A percentile compares a stretch with the other conserved stretches of the same genome.
These are phyloP conservation scores for Fusarium nanum DNA, from an alignment of 2,329 filamentous ascomycete species.

Conservation along the genomic window DNA sequence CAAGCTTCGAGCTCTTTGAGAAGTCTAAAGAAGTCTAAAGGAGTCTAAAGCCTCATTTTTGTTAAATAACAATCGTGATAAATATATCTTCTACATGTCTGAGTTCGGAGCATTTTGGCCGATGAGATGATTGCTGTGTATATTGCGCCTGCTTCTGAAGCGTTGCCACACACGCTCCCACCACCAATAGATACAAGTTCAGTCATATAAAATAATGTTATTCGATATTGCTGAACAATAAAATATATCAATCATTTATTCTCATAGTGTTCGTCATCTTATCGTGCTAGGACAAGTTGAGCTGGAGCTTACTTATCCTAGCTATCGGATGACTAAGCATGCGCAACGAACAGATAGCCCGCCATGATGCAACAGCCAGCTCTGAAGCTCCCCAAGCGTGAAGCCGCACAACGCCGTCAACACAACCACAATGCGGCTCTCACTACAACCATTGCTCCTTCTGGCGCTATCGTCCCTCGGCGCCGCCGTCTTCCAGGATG, in stretches of 20 bases:
- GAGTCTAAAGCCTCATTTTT: too few relatives aligned
- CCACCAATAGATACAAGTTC: too few relatives aligned
- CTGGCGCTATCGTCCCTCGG: slow-evolving; percentile 58
- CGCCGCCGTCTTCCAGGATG: slow-evolving; percentile 83
- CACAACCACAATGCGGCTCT: slow-evolving; percentile 51
- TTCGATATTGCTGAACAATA: too few relatives aligned
- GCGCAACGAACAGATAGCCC: slow-evolving; percentile 45
- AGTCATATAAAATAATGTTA: too few relatives aligned
- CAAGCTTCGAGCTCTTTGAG: too few relatives aligned
- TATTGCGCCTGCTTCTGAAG: too few relatives aligned
- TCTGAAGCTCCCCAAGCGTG: slow-evolving; percentile 40
- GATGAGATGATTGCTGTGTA: too few relatives aligned
- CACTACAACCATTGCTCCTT: slow-evolving; percentile 52
- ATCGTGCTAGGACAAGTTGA: background rate
- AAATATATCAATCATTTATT: background rate
- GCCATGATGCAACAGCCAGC: slow-evolving; percentile 42
- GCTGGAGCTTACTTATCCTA: slow-evolving; percentile 12
- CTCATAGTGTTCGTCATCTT: background rate
- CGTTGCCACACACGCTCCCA: too few relatives aligned
- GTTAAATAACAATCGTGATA: too few relatives aligned
- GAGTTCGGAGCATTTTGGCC: background rate
- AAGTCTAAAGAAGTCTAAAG: too few relatives aligned
- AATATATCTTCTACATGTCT: fast-evolving
- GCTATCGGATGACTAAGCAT: slow-evolving; percentile 42
- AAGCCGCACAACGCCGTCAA: slow-evolving; percentile 41